Base-by-base conservation (phyloP, 208 protist species). In the Acanthamoeba rhysodes region DNA sequence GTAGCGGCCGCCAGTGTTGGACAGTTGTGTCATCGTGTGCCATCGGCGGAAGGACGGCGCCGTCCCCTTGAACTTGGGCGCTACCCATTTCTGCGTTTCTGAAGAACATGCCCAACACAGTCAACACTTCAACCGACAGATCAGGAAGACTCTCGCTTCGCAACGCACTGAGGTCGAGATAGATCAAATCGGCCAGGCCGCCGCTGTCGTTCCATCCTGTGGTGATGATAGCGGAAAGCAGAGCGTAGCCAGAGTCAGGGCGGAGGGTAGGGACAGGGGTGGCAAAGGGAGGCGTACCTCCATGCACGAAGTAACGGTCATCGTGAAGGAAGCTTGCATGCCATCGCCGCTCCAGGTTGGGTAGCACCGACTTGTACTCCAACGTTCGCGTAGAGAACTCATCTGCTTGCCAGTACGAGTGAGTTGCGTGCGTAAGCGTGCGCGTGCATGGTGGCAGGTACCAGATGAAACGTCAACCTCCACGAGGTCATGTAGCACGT, bases 121-220 rank as follows among this genome's bases (percentile, higher is more conserved):
- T 41, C 37, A 41, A 41, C 4, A 41, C 37, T 41, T 41, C 37
- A 41, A 41, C 37, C 37, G 37, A 41, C 37, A 41, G 37, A 41
- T 4, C 37, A 41, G 1, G 37, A 41, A 4, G 37, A 41, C 37
- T 41, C 37, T 41, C 37, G 37, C 37, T 41, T 41, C 4, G 37
- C n/a, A 41, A 41, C 82, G 41, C 7, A 82, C 72, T 85, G 32
- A 91, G 37, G 57, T 91, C 59, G 29, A 91, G 59, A 18, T 27
- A 72, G 29, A 91, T 64, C 24, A 91, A 16, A 27, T 91, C 84
- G 55, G 14, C 59, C 32, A 91, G 57, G 22, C 57, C 57, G 16
- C 84, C 84, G 16, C 53, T 91, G 59, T 91, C 84, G 84, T 91
- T 91, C 84, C 84, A 91, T 34, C 82, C 53, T n/a, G 48, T 66